Conservation (phyloP, 2,329 filamentous ascomycete genomes). For the Thielaviopsis punctulata region DNA sequence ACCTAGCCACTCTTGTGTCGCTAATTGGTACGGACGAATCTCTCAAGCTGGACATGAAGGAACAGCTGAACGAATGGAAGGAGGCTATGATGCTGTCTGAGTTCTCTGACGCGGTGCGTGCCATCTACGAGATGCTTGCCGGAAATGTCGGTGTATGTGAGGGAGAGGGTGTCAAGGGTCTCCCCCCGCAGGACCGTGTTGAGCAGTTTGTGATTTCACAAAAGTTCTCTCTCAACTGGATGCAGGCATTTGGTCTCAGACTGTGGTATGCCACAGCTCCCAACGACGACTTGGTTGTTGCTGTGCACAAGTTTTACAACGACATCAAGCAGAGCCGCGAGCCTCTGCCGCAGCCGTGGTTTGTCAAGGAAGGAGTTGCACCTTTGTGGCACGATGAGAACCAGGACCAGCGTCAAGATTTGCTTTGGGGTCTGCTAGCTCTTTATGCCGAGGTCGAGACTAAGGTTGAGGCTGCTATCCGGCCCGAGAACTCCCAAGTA, state of each 20-base stretch:
- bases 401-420: conserved; percentile 47
- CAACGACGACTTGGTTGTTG: conserved; percentile 51
- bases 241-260: conserved; percentile 77
- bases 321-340: conserved; percentile 59
- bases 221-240: conserved; percentile 79
- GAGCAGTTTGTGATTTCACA: conserved; percentile 67
- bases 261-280: conserved; percentile 70
- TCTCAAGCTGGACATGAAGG: conserved; percentile 55
- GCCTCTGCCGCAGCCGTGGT: conserved; percentile 55
- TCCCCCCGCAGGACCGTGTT: conserved; percentile 61
- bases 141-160: conserved; percentile 76
- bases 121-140: conserved; percentile 75
- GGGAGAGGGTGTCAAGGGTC: conserved; percentile 55
- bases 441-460: conserved; percentile 48
- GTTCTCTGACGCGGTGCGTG: conserved; percentile 66
- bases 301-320: conserved; percentile 54
- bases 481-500: conserved; percentile 59
- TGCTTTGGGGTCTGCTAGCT: conserved; percentile 75
- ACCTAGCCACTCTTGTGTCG: conserved; percentile 68
- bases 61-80: conserved; percentile 73
- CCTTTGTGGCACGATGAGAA: conserved; percentile 44
- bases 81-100: conserved; percentile 72
- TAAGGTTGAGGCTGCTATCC: conserved; percentile 51
- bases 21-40: conserved; percentile 59
- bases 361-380: conserved; percentile 40